These are phyloP conservation scores for Cyclostephanos tholiformis DNA, from an alignment of 108 stramenopile genomes.

Conservation along the genomic window DNA sequence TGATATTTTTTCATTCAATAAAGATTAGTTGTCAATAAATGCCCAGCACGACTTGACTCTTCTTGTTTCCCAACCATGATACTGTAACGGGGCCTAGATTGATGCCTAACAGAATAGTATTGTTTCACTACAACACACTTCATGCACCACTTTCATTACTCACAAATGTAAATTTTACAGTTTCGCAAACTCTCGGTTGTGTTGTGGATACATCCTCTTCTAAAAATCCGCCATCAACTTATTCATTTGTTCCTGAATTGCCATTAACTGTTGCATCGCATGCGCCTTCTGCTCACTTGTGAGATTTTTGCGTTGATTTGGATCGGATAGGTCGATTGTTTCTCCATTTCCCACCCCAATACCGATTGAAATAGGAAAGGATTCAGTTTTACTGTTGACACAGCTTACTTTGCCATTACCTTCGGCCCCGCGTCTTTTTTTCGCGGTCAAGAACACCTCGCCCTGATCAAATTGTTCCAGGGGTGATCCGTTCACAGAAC, in stretches of 20 bases:
- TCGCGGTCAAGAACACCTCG: constrained; percentile 70
- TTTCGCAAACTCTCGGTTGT: no score
- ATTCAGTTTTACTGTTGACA: not conserved
- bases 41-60: not conserved
- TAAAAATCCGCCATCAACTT: constrained; percentile 72
- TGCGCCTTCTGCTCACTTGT: constrained; percentile 62
- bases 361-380: constrained; percentile 50
- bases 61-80: no score
- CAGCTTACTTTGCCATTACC: constrained; percentile 20
- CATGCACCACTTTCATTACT: no score
- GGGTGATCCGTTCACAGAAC: constrained; percentile 76
- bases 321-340: constrained; percentile 64
- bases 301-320: constrained; percentile 51
- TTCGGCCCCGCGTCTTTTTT: constrained; percentile 53
- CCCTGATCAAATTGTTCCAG: constrained; percentile 64
- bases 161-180: no score
- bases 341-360: constrained; percentile 75
- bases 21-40: no score
- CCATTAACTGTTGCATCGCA: constrained; percentile 64
- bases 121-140: not conserved
- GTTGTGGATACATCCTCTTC: not conserved
- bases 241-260: constrained; percentile 78
- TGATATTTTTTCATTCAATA: no score
- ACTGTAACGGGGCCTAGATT: not conserved
- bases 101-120: not conserved